These are phyloP conservation scores for Bretziella fagacearum DNA, from an alignment of 2,329 filamentous ascomycete genomes.

Conservation along the genomic window DNA sequence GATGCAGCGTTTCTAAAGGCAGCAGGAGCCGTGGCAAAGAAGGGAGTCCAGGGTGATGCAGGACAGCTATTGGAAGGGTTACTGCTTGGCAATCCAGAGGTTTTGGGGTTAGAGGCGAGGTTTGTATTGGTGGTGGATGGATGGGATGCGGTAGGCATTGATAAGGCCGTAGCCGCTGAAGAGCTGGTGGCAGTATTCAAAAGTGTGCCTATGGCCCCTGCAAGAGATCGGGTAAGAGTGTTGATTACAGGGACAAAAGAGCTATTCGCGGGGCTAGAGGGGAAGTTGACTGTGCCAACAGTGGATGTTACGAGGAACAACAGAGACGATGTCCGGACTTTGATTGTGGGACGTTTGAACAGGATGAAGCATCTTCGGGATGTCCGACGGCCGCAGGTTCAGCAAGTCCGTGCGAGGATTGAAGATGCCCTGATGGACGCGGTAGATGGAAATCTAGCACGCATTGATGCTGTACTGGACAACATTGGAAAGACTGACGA, in stretches of 20 bases:
- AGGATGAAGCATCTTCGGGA: conserved; percentile 2
- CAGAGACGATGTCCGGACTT: not conserved
- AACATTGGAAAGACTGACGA: conserved; percentile 22
- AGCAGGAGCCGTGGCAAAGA: not conserved
- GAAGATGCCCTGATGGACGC: not conserved
- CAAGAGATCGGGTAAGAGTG: not conserved
- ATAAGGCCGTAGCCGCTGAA: not conserved
- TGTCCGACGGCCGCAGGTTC: not conserved
- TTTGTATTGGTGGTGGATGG: conserved; percentile 5
- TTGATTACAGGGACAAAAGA: not conserved
- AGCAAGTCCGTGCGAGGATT: not conserved
- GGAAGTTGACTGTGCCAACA: not conserved
- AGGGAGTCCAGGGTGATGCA: not conserved
- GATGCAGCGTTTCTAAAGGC: conserved; percentile 3
- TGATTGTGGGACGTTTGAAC: not conserved
- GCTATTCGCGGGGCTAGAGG: not conserved
- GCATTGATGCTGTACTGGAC: conserved; percentile 17
- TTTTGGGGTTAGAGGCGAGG: not conserved
- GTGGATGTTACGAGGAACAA: not conserved
- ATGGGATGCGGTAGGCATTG: not conserved
- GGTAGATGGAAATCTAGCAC: not conserved
- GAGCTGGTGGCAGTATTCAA: not conserved
- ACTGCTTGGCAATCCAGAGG: not conserved
- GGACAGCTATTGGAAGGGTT: not conserved
- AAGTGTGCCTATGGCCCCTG: not conserved